These are phyloP conservation scores for Yamadazyma triangularis DNA, from an alignment of 1,139 yeast genomes.

Conservation along the genomic window DNA sequence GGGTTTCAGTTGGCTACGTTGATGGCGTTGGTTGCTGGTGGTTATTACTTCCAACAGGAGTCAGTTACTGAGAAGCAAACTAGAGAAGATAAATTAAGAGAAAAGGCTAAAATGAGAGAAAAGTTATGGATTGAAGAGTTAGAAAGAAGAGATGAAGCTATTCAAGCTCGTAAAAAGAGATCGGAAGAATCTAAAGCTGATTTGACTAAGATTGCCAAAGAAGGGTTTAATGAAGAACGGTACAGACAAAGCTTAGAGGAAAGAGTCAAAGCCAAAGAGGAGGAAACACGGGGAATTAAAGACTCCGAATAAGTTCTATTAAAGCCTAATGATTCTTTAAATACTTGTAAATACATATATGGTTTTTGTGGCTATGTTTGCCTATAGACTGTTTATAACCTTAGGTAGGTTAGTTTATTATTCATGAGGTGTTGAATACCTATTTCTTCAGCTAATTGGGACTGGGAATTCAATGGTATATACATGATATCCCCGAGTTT, in stretches of 20 bases:
- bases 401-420: too few species aligned
- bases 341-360: too few species aligned
- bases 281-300: too few species aligned
- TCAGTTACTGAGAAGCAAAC: slow-evolving; percentile 38
- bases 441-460: too few species aligned
- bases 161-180: slow-evolving; percentile 57
- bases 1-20: slow-evolving; percentile 81
- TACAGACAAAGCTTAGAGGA: slow-evolving; percentile 7
- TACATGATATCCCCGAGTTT: too few species aligned
- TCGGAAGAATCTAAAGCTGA: slow-evolving; percentile 36
- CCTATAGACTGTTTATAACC: too few species aligned
- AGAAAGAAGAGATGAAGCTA: slow-evolving; percentile 72
- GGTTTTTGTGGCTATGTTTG: too few species aligned
- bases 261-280: slow-evolving; percentile 3
- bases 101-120: slow-evolving; percentile 81
- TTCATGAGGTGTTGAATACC: too few species aligned
- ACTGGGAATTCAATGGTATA: too few species aligned
- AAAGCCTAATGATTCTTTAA: too few species aligned
- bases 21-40: slow-evolving; percentile 78
- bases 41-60: slow-evolving; percentile 54
- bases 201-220: slow-evolving; percentile 35
- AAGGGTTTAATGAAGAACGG: slow-evolving; percentile 31
- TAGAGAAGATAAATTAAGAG: slow-evolving; percentile 58
- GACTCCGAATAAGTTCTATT: too few species aligned
- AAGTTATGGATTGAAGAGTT: slow-evolving; percentile 86